Conservation (phyloP, 2,329 filamentous ascomycete genomes). For the Penicillium glabrum region DNA sequence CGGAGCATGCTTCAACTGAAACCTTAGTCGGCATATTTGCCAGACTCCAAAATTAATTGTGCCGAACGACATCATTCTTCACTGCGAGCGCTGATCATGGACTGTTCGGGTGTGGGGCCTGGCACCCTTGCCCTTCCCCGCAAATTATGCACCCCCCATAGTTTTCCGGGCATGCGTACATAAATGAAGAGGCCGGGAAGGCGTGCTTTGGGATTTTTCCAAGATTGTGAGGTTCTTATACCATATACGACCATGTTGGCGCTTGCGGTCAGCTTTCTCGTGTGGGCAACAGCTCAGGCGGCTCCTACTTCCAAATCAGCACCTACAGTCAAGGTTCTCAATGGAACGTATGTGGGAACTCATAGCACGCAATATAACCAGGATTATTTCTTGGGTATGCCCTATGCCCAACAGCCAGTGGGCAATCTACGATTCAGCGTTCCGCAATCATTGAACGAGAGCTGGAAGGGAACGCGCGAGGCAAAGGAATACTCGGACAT, state of each 20-base stretch:
- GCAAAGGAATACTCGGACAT: constrained; percentile 49
- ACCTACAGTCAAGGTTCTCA: constrained; percentile 38
- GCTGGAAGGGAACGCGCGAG: constrained; percentile 43
- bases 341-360: constrained; percentile 51
- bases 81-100: constrained; percentile 9
- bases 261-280: constrained; percentile 7
- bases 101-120: constrained; percentile 8
- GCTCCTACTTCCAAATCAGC: constrained; percentile 18
- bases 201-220: no score
- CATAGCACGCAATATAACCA: constrained; percentile 45
- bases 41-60: background rate
- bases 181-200: background rate
- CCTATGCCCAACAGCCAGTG: constrained; percentile 57
- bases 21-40: background rate
- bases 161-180: background rate
- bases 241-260: constrained; percentile 1
- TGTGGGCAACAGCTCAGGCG: constrained; percentile 16
- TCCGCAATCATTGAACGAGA: constrained; percentile 51
- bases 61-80: background rate
- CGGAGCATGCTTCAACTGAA: background rate
- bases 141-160: background rate
- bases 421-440: constrained; percentile 55
- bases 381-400: constrained; percentile 57
- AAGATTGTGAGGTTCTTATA: background rate
- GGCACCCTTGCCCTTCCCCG: background rate